Evolutionary conservation across 805 yeast species (phyloP).

Genomic region (Myxozyma mucilagina): DNA sequence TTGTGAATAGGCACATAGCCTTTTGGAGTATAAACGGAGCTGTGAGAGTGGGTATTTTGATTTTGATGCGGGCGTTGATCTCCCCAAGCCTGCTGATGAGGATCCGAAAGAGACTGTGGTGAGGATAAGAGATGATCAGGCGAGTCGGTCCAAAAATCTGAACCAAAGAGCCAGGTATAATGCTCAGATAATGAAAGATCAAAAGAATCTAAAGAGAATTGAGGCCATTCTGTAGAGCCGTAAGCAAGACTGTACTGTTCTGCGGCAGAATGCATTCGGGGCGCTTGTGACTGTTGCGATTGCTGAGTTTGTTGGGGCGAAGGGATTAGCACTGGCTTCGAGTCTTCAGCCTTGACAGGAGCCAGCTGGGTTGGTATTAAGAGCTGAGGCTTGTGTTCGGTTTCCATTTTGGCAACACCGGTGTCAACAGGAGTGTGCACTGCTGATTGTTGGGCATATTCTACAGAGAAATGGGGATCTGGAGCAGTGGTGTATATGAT

Average conservation of each 20-base stretch:
- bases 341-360: neutral
- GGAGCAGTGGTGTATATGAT: neutral
- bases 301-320: neutral
- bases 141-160: slow-evolving; percentile 32
- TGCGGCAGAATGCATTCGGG: neutral
- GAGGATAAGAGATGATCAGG: slow-evolving; percentile 6
- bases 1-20: neutral
- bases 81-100: neutral
- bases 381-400: neutral
- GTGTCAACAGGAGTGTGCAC: no score
- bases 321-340: neutral
- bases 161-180: slow-evolving; percentile 37
- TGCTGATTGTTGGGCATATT: no score
- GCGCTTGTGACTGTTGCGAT: neutral
- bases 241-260: slow-evolving; percentile 12
- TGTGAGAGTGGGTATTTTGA: no score
- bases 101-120: neutral
- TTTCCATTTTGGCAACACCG: no score
- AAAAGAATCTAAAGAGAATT: slow-evolving; percentile 27
- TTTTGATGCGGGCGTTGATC: no score
- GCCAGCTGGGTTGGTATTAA: neutral
- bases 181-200: slow-evolving; percentile 34
- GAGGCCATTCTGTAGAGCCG: slow-evolving; percentile 13
- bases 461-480: no score
- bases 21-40: neutral